These are phyloP conservation scores for Holtermannia corniformis DNA, from an alignment of 768 basidiomycete genomes.

Conservation along the genomic window DNA sequence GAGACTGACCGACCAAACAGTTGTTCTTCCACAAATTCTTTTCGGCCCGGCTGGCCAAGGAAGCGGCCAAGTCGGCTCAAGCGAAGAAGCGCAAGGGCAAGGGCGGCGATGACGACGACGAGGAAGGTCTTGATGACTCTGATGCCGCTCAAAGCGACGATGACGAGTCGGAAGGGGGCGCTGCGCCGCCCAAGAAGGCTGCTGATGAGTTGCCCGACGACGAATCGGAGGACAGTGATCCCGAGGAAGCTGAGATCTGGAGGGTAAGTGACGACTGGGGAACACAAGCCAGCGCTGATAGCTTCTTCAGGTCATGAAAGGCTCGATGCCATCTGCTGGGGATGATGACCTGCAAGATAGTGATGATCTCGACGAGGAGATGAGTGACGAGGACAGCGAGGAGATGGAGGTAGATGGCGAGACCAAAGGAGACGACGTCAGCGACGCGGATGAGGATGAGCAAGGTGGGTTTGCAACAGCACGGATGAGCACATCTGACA, in stretches of 20 bases:
- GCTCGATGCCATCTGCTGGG: conserved; percentile 60
- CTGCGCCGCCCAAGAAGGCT: conserved; percentile 23
- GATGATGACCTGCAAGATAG: conserved; percentile 27
- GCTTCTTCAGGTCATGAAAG: conserved; percentile 67
- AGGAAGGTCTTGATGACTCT: conserved; percentile 10
- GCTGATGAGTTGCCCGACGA: neutral
- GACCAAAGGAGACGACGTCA: conserved; percentile 7
- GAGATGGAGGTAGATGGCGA: conserved; percentile 4
- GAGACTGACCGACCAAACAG: conserved; percentile 42
- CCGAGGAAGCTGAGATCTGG: conserved; percentile 68
- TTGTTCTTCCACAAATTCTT: conserved; percentile 90
- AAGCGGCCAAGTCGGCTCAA: conserved; percentile 34
- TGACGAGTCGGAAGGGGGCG: conserved; percentile 35
- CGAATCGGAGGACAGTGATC: conserved; percentile 30
- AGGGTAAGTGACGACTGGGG: conserved; percentile 51
- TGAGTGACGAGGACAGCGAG: conserved; percentile 28
- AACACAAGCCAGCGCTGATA: conserved; percentile 1
- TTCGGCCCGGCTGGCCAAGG: conserved; percentile 56
- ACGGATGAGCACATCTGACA: neutral
- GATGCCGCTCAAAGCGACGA: conserved; percentile 43
- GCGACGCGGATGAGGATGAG: conserved; percentile 31
- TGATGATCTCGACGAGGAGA: conserved; percentile 17
- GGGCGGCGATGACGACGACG: conserved; percentile 17
- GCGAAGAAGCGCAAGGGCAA: conserved; percentile 17
- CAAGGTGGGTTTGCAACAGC: no score